Evolutionary conservation across 306 rosid genomes (phyloP).

Genomic region (Delonix regia): DNA sequence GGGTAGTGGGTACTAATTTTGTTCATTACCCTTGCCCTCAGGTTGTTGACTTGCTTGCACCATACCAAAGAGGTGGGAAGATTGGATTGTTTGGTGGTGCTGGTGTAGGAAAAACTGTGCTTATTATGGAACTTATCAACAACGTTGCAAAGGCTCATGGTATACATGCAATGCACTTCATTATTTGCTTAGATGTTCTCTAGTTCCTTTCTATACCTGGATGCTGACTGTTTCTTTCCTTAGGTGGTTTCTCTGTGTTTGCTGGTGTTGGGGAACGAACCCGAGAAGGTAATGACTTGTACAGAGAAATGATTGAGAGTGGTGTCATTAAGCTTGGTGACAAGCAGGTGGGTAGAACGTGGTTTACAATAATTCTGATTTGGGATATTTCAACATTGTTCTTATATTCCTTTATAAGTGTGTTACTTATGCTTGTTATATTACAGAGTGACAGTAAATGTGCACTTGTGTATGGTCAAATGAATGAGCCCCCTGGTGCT

Average conservation of each 20-base stretch:
- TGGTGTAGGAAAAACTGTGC: slow-evolving; percentile 99
- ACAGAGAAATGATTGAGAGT: slow-evolving; percentile 99
- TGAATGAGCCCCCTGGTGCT: slow-evolving; percentile 99
- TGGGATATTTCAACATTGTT: not conserved
- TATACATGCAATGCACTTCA: slow-evolving; percentile 15
- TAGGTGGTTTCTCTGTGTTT: slow-evolving; percentile 99
- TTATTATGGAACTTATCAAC: slow-evolving; percentile 98
- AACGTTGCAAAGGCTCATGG: slow-evolving; percentile 99
- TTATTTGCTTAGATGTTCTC: not conserved
- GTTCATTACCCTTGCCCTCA: slow-evolving; percentile 26
- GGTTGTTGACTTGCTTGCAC: slow-evolving; percentile 99
- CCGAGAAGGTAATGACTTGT: slow-evolving; percentile 96
- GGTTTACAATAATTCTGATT: not conserved
- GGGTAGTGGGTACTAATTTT: not conserved
- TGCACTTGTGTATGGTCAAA: slow-evolving; percentile 98
- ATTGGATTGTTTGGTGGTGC: slow-evolving; percentile 99
- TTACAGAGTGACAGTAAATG: slow-evolving; percentile 91
- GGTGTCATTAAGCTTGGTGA: slow-evolving; percentile 99
- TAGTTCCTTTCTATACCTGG: not conserved
- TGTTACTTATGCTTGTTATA: not conserved
- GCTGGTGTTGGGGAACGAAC: slow-evolving; percentile 99
- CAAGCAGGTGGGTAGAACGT: slow-evolving; percentile 67
- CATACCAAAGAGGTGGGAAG: slow-evolving; percentile 99
- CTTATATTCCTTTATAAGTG: not conserved
- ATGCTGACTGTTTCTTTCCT: slow-evolving; percentile 17